Percentiles rank a stretch among this genome's conserved stretches.
Evolutionary conservation across 2,329 filamentous ascomycete genomes (phyloP).

Genomic region (Proliferodiscus dingleyae): DNA sequence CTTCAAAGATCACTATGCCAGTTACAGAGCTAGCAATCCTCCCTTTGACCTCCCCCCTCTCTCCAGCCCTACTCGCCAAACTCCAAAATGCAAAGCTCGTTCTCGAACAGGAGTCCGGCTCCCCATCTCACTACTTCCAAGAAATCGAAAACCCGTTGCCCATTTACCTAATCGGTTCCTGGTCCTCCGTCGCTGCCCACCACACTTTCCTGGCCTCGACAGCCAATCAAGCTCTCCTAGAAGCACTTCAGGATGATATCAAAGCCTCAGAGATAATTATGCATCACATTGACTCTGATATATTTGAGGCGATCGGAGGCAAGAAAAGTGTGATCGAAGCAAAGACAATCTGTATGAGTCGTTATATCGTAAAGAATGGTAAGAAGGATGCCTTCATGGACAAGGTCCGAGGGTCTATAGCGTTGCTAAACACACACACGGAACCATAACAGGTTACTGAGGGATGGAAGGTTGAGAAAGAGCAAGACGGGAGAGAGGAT

Average conservation of each 20-base stretch:
- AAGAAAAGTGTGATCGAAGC: constrained; percentile 9
- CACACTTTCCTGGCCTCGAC: constrained; percentile 38
- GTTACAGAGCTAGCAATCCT: constrained; percentile 44
- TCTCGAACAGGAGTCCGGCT: constrained; percentile 34
- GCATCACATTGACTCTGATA: constrained; percentile 37
- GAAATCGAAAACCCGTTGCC: constrained; percentile 40
- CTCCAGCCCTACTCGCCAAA: constrained; percentile 25
- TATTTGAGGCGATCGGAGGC: not conserved
- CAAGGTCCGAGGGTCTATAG: constrained; percentile 9
- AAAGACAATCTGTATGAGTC: constrained; percentile 11
- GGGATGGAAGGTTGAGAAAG: constrained; percentile 20
- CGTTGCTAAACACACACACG: constrained; percentile 8
- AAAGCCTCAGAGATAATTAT: constrained; percentile 35
- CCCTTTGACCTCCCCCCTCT: constrained; percentile 27
- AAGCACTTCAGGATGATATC: constrained; percentile 30
- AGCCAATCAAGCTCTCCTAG: constrained; percentile 38
- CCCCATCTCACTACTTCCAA: constrained; percentile 35
- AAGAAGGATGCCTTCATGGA: constrained; percentile 10
- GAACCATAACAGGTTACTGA: constrained; percentile 13
- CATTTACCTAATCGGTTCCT: constrained; percentile 42
- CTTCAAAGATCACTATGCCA: constrained; percentile 32
- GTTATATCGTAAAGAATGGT: constrained; percentile 10
- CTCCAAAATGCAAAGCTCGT: constrained; percentile 34
- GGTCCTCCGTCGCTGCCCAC: constrained; percentile 40
- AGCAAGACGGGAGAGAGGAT: constrained; percentile 16